Conservation (phyloP, 148 eudicot species). For the Rhododendron williamsianum region DNA sequence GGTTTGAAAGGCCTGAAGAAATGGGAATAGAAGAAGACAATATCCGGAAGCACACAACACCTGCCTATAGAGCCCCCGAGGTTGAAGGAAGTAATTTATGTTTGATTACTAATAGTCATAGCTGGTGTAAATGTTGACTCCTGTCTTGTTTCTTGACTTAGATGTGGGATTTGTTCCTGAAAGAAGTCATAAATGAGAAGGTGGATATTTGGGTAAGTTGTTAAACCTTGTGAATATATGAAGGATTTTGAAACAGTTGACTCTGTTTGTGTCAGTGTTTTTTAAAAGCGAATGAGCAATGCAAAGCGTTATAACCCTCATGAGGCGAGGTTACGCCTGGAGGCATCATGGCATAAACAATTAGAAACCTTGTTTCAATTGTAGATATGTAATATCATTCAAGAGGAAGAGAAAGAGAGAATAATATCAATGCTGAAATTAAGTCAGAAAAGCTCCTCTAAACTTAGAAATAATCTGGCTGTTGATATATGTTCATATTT, state of each 20-base stretch:
- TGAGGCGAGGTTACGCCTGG: not conserved
- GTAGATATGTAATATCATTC: not conserved
- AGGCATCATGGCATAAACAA: not conserved
- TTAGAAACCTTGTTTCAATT: not conserved
- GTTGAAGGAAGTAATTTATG: slow-evolving; percentile 41
- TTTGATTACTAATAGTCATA: slow-evolving; percentile 9
- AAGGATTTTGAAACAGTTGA: not conserved
- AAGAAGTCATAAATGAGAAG: slow-evolving; percentile 88
- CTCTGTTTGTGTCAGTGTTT: not conserved
- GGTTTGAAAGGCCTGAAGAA: slow-evolving; percentile 95
- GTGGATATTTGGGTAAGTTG: slow-evolving; percentile 97
- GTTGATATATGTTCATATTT: not conserved
- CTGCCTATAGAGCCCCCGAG: slow-evolving; percentile 99
- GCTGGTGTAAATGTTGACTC: slow-evolving; percentile 23
- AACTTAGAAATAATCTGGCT: not conserved
- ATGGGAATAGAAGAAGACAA: slow-evolving; percentile 99
- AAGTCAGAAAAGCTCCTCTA: not conserved
- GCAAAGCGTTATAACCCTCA: not conserved
- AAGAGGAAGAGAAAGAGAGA: not conserved
- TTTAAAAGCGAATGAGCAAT: not conserved
- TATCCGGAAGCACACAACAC: slow-evolving; percentile 96
- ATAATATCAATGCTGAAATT: not conserved
- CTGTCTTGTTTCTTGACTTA: slow-evolving; percentile 35
- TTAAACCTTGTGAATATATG: not conserved
- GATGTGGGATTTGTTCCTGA: slow-evolving; percentile 97